Percentiles rank a stretch among this genome's conserved stretches.
phyloP scores from a whole-genome alignment of 75 land plant species.

The Isoetes taiwanensis region DNA sequence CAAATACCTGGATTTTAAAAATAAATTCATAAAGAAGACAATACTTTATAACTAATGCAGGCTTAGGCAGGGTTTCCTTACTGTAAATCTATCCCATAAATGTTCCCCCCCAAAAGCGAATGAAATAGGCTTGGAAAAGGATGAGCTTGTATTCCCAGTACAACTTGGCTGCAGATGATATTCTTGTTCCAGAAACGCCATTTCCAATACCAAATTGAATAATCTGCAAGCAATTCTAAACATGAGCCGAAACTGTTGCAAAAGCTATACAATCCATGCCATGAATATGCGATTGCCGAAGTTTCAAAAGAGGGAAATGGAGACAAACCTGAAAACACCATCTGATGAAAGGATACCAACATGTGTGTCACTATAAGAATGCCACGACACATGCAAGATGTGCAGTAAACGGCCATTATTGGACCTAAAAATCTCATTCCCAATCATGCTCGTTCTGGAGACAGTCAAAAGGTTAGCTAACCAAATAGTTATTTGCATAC shows the following conservation, averaged over 20 bases:
- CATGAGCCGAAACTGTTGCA: neutral
- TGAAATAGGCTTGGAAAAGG: constrained; percentile 65
- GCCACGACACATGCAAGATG: constrained; percentile 77
- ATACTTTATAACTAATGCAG: neutral
- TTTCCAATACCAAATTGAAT: constrained; percentile 61
- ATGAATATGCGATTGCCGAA: neutral
- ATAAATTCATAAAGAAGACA: neutral
- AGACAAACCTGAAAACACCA: constrained; percentile 74
- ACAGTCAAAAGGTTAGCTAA: neutral
- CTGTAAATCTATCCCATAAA: constrained; percentile 93
- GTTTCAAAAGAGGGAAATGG: neutral
- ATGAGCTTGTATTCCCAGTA: constrained; percentile 29
- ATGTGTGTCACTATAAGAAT: constrained; percentile 83
- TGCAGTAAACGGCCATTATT: constrained; percentile 26
- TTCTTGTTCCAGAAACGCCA: constrained; percentile 80
- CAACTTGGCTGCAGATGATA: constrained; percentile 66
- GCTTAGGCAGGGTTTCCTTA: constrained; percentile 17
- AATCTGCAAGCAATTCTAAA: constrained; percentile 35
- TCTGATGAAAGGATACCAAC: constrained; percentile 90
- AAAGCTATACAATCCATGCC: neutral
- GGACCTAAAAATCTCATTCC: constrained; percentile 23
- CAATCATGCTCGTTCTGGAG: constrained; percentile 60
- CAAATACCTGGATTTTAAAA: constrained; percentile 55
- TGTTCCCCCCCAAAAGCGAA: constrained; percentile 97
- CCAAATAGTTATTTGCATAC: neutral